phyloP scores from a whole-genome alignment of 768 basidiomycete genomes.

The Rhodotorula diobovata region DNA sequence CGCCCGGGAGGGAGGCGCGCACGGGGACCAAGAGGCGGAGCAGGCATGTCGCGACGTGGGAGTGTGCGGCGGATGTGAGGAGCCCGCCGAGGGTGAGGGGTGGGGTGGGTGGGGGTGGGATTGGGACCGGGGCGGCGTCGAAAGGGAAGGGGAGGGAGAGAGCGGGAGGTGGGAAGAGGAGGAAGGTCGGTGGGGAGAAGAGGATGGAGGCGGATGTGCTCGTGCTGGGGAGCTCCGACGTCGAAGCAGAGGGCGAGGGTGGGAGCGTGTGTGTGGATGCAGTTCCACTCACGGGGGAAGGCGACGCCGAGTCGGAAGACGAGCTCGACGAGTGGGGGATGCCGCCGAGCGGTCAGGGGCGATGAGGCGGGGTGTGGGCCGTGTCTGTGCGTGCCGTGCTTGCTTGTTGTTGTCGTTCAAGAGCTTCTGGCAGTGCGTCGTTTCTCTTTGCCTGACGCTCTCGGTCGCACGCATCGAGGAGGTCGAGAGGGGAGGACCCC shows the following conservation, averaged over 20 bases:
- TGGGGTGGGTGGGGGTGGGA: neutral
- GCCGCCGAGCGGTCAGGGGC: slow-evolving; percentile 26
- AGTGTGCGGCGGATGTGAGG: neutral
- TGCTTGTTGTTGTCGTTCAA: neutral
- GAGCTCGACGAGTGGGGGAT: slow-evolving; percentile 35
- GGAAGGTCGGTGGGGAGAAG: neutral
- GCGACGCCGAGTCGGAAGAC: neutral
- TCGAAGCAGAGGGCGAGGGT: neutral
- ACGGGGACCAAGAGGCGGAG: neutral
- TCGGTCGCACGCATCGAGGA: no score
- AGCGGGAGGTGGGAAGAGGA: neutral
- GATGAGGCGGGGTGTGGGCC: neutral
- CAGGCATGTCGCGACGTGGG: neutral
- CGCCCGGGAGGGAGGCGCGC: neutral
- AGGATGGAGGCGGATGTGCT: slow-evolving; percentile 11
- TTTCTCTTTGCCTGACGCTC: neutral
- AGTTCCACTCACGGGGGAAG: no score
- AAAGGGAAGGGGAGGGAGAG: neutral
- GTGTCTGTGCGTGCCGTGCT: neutral
- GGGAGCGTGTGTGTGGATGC: no score
- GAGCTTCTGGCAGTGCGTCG: neutral
- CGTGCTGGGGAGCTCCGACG: slow-evolving; percentile 27
- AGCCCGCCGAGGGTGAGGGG: neutral
- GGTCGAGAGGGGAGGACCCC: no score
- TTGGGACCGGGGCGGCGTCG: neutral